A percentile compares a stretch with the other conserved stretches of the same genome.
Conservation (phyloP, 2,329 filamentous ascomycete genomes). For the Akanthomyces lecanii region DNA sequence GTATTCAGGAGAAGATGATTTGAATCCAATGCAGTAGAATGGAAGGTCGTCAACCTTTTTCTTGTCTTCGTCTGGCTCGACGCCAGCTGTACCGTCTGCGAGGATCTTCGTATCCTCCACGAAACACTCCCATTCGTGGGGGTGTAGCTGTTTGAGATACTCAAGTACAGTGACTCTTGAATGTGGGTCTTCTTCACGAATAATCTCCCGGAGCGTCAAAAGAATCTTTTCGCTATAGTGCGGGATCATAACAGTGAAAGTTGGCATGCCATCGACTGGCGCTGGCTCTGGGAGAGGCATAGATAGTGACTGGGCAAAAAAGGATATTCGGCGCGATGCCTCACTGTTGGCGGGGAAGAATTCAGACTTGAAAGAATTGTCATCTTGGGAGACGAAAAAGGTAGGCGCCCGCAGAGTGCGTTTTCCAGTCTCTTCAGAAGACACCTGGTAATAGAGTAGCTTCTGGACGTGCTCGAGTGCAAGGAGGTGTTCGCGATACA, state of each 20-base stretch:
- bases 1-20: slow-evolving; percentile 97
- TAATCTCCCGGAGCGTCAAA: slow-evolving; percentile 92
- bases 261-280: slow-evolving; percentile 98
- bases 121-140: slow-evolving; percentile 99
- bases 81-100: slow-evolving; percentile 64
- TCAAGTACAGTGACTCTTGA: slow-evolving; percentile 94
- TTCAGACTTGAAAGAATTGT: slow-evolving; percentile 99
- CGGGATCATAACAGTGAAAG: slow-evolving; percentile 95
- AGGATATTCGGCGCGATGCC: slow-evolving; percentile 95
- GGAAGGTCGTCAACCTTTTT: slow-evolving; percentile 99
- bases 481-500: slow-evolving; percentile 96
- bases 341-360: slow-evolving; percentile 95
- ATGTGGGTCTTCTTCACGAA: slow-evolving; percentile 97
- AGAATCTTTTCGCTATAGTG: slow-evolving; percentile 99
- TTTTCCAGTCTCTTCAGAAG: slow-evolving; percentile 97
- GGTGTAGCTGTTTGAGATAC: slow-evolving; percentile 96
- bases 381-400: slow-evolving; percentile 98
- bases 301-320: slow-evolving; percentile 96
- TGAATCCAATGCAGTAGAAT: slow-evolving; percentile 99
- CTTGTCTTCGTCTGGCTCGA: slow-evolving; percentile 67
- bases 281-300: slow-evolving; percentile 96
- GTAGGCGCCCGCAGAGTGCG: slow-evolving; percentile 90
- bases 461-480: slow-evolving; percentile 99
- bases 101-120: slow-evolving; percentile 99
- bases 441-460: slow-evolving; percentile 95